phyloP scores from a whole-genome alignment of 2,329 filamentous ascomycete species.

The Monosporascus sp. region DNA sequence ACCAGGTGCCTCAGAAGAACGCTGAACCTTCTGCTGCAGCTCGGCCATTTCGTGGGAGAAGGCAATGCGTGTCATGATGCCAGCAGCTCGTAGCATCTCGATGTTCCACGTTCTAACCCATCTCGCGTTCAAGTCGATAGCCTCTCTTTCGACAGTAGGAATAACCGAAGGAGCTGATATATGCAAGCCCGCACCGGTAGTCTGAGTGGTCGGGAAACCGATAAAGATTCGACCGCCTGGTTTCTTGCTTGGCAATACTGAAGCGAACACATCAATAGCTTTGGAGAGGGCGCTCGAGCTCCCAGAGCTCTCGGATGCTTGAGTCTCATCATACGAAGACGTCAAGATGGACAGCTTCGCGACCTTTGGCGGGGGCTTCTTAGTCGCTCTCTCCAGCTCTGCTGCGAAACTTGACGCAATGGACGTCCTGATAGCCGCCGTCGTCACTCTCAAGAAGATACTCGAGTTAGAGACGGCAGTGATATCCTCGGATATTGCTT shows the following conservation, averaged over 20 bases:
- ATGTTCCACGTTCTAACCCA: constrained; percentile 95
- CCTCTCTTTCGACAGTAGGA: constrained; percentile 93
- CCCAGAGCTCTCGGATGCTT: constrained; percentile 56
- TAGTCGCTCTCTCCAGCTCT: constrained; percentile 91
- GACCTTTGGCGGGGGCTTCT: constrained; percentile 87
- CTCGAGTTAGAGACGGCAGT: constrained; percentile 66
- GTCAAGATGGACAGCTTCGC: constrained; percentile 85
- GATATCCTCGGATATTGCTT: constrained; percentile 64
- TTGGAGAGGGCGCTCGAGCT: constrained; percentile 43
- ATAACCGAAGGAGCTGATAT: constrained; percentile 95
- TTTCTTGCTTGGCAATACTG: constrained; percentile 82
- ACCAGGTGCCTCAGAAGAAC: constrained; percentile 36
- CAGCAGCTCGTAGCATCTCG: constrained; percentile 85
- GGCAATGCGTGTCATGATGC: constrained; percentile 82
- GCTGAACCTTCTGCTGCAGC: constrained; percentile 57
- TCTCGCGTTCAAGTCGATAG: constrained; percentile 91
- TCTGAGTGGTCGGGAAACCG: constrained; percentile 95
- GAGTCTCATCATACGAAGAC: constrained; percentile 79
- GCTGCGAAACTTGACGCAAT: constrained; percentile 68
- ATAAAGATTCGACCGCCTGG: constrained; percentile 86
- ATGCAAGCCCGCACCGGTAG: constrained; percentile 88
- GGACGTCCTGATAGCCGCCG: constrained; percentile 73
- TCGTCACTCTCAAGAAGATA: constrained; percentile 85
- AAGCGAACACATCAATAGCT: constrained; percentile 76
- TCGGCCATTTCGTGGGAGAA: constrained; percentile 84